These are phyloP conservation scores for Lentithecium fluviatile DNA, from an alignment of 495 filamentous ascomycete species.

Conservation along the genomic window DNA sequence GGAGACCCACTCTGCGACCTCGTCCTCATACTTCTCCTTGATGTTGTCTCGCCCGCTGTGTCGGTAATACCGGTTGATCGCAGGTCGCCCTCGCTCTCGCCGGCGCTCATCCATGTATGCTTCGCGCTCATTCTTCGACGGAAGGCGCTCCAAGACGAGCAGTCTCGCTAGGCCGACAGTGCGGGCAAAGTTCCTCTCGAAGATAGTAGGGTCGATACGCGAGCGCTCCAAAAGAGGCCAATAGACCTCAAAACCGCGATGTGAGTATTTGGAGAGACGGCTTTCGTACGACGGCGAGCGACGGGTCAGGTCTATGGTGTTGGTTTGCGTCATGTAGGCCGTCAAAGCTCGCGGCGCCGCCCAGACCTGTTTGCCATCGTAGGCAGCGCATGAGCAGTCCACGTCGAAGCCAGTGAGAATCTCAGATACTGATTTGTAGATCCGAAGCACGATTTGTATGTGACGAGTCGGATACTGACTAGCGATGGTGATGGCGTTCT, in stretches of 20 bases:
- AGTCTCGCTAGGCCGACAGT: slow-evolving; percentile 76
- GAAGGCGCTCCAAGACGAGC: slow-evolving; percentile 75
- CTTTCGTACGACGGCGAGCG: slow-evolving; percentile 84
- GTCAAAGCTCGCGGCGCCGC: slow-evolving; percentile 67
- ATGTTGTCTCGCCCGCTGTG: slow-evolving; percentile 55
- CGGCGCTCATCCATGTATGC: slow-evolving; percentile 64
- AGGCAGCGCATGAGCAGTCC: slow-evolving; percentile 76
- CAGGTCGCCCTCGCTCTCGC: slow-evolving; percentile 65
- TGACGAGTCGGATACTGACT: slow-evolving; percentile 80
- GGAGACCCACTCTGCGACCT: slow-evolving; percentile 77
- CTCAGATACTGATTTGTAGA: slow-evolving; percentile 77
- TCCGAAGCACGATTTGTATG: slow-evolving; percentile 76
- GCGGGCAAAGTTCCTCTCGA: slow-evolving; percentile 70
- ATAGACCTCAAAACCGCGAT: slow-evolving; percentile 77
- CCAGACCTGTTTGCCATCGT: slow-evolving; percentile 74
- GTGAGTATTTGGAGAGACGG: slow-evolving; percentile 82
- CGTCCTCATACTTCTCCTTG: slow-evolving; percentile 69
- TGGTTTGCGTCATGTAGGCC: slow-evolving; percentile 76
- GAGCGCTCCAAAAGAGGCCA: slow-evolving; percentile 70
- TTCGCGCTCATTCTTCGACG: slow-evolving; percentile 63
- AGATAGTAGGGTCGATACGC: slow-evolving; percentile 78
- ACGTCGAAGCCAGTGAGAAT: slow-evolving; percentile 86
- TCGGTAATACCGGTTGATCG: slow-evolving; percentile 32
- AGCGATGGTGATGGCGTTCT: slow-evolving; percentile 80
- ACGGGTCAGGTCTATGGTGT: slow-evolving; percentile 73